Evolutionary conservation across 2,329 filamentous ascomycete genomes (phyloP), one percentile per base, ranked within the genome.

Genomic region (Leptographium galeiforme): DNA sequence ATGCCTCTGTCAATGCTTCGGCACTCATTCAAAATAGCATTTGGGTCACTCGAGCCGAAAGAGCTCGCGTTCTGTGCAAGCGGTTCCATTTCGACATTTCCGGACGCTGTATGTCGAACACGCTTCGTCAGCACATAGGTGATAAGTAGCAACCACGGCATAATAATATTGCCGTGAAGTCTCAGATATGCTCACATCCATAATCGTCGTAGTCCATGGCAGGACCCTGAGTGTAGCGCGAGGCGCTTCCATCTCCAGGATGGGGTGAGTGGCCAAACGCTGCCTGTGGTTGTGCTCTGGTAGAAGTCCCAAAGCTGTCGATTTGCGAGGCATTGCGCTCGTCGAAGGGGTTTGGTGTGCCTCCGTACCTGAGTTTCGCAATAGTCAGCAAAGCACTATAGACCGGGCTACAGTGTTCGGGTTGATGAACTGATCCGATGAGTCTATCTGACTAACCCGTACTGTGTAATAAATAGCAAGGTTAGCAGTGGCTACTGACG

Each of bases 1-100:
- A 96, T 86, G 44, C 83, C 85, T 55, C 79, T 74, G 66, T 89
- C 85, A 65, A 96, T 85, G 47, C 87, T 82, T 55, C 81, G 79
- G 70, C 88, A 93, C 67, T 93, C 85, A 70, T 94, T 88, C 56
- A 96, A 77, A 60, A 95, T 85, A 54, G 79, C 79, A 65, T 88
- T 89, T 45, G 85, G 81, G 66, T 89, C 80, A 60, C 69, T 62
- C 2, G 56, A 52, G 16, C 50, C 73, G 51, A 75, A 74, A 49
- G 68, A 68, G 50, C 70, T 63, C 49, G 70, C 73, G 56, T 75
- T 76, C 57, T 76, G 75, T 46, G 73, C 67, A 47, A 87, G 75
- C 13, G 84, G 76, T 48, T 79, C 78, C 83, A 89, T 86, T 69
- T 90, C 86, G 61, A 88, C 81, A 61, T 78, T 75, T 62, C 70